A percentile compares a stretch with the other conserved stretches of the same genome.
Evolutionary conservation across 163 green algal species (phyloP).

Genomic region (Chlamydomonas reinhardtii): DNA sequence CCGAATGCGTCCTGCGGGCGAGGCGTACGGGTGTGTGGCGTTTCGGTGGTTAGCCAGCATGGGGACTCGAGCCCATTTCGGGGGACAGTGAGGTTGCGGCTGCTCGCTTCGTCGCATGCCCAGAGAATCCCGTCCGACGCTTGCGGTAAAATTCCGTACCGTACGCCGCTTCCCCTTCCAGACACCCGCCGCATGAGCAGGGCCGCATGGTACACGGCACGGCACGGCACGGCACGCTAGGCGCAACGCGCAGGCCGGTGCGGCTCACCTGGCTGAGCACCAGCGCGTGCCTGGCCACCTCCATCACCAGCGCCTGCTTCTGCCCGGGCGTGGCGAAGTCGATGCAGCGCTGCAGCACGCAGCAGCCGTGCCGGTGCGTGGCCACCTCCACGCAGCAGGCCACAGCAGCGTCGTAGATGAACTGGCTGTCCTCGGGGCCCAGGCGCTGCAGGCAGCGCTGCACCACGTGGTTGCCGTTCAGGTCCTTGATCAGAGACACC

Average conservation of each 20-base stretch:
- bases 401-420: conserved; percentile 94
- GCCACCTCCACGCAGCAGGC: conserved; percentile 94
- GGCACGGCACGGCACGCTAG: too few relatives aligned
- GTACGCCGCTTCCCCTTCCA: too few relatives aligned
- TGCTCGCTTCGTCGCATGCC: too few relatives aligned
- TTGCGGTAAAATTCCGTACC: too few relatives aligned
- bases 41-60: not conserved
- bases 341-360: conserved; percentile 99
- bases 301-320: conserved; percentile 83
- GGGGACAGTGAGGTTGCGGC: too few relatives aligned
- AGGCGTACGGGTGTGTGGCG: not conserved
- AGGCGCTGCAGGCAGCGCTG: conserved; percentile 97
- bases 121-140: too few relatives aligned
- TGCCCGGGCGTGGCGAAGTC: conserved; percentile 93
- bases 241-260: too few relatives aligned
- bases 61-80: too few relatives aligned
- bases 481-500: conserved; percentile 90
- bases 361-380: conserved; percentile 98
- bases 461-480: conserved; percentile 97
- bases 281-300: conserved; percentile 90
- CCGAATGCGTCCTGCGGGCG: conserved; percentile 90
- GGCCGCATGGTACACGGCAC: too few relatives aligned
- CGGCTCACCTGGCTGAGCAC: conserved; percentile 87
- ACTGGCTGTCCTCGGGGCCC: conserved; percentile 90
- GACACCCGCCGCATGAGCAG: too few relatives aligned